phyloP scores from a whole-genome alignment of 2,329 filamentous ascomycete genomes.

The Epichloe aotearoae region DNA sequence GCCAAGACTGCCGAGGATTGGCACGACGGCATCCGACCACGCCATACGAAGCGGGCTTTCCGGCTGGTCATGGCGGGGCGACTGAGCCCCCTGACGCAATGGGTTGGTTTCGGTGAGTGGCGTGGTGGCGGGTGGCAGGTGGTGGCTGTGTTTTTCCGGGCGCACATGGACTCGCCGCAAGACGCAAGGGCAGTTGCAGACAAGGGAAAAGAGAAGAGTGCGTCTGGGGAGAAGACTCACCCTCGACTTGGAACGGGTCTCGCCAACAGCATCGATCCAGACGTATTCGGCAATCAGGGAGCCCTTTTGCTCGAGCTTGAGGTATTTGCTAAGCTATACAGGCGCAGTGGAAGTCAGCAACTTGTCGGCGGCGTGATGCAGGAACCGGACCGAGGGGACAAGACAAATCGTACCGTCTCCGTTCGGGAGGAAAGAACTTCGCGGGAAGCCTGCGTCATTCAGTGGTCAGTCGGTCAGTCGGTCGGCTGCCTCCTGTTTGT shows the following conservation, averaged over 20 bases:
- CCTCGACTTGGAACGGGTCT: constrained; percentile 88
- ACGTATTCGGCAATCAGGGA: constrained; percentile 88
- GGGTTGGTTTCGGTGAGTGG: not conserved
- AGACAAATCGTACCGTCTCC: constrained; percentile 19
- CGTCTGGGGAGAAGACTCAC: constrained; percentile 41
- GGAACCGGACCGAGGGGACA: not conserved
- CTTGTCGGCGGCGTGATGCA: not conserved
- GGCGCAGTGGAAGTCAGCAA: constrained; percentile 12
- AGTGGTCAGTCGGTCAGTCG: not conserved
- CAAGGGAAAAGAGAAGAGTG: not conserved
- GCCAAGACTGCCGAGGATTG: not conserved
- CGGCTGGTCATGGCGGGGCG: not conserved
- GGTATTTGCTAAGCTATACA: constrained; percentile 76
- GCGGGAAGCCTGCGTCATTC: constrained; percentile 13
- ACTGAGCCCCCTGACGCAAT: no score
- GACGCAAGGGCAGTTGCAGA: no score
- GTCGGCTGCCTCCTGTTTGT: not conserved
- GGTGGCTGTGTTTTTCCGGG: constrained; percentile 5
- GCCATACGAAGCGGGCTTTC: not conserved
- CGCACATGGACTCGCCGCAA: not conserved
- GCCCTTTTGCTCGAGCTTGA: constrained; percentile 80
- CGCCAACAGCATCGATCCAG: constrained; percentile 80
- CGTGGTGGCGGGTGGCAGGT: not conserved
- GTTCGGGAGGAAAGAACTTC: constrained; percentile 17
- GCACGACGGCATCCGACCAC: not conserved